Evolutionary conservation across 768 basidiomycete genomes (phyloP), one percentile per base, ranked within the genome.

Genomic region (Auricularia sp.): DNA sequence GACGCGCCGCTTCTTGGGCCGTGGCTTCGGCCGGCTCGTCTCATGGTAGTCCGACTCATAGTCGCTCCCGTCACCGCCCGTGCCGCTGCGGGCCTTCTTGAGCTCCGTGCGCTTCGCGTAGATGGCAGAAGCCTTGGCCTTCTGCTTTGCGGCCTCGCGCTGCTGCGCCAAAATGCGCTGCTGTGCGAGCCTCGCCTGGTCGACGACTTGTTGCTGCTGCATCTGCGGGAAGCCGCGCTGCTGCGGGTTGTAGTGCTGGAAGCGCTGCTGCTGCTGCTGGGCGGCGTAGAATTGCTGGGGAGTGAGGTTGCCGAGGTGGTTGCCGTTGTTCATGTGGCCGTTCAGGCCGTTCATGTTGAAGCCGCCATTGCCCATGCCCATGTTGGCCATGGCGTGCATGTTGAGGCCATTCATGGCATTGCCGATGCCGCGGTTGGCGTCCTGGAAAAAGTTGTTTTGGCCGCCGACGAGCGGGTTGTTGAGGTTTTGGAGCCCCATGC

Each of bases 1-100:
- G 29, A 68, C 64, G 35, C 47, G 42, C 12, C 64, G 67, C 12
- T 60, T 59, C 39, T 61, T 62, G 18, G 42, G 58, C 18, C 53
- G 66, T 14, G 18, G 56, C 56, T 59, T 12, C 33, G 56, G 29
- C 34, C 23, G 3, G 23, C 23, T 51, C 11, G 18, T 8, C 23
- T 59, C 56, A 8, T 23, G 8, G 29, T 35, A 59, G 18, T 59
- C 56, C 10, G 56, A 59, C 23, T 59, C 56, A 29, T 23, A 14
- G 56, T 59, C 56, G 29, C 16, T n/a, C 7, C 56, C 56, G 29
- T 59, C 56, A 29, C 56, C 56, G 56, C 29, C 56, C 54, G 8
- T 29, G 29, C 10, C 23, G 14, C 33, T 59, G 29, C 34, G 18
- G 18, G n/a, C 56, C 18, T 59, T 59, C 29, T 59, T 59, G 23